Evolutionary conservation across 2,329 filamentous ascomycete species (phyloP), one percentile per base, ranked within the genome.

Genomic region (Pseudogymnoascus pannorum): DNA sequence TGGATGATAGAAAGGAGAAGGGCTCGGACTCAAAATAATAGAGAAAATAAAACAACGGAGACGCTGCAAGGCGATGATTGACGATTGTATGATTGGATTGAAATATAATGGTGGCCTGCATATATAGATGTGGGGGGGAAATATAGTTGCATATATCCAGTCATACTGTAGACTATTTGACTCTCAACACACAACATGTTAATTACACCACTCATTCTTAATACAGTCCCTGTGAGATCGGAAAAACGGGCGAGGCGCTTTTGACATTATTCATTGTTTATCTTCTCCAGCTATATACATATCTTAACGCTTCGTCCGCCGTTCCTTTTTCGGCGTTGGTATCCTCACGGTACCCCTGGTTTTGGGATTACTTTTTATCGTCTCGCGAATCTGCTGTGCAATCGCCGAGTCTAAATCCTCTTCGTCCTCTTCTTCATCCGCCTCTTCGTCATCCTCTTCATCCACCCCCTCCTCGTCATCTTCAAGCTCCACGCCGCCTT

Each of bases 381-480:
- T 71, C 26, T 68, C 70, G 59, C 66, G 66, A 58, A 70, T 66
- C 62, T 71, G 69, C 29, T 69, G 70, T 8, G 68, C 67, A 18
- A 68, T 70, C n/a, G 66, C 68, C 14, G 65, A 66, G 51, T 67
- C 64, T 38, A 54, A 20, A 31, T 62, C 62, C 9, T 68, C 68
- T 6, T 66, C 68, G 18, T 65, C 66, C 14, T 66, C 67, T 16
- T 68, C 70, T 26, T 64, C 67, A 36, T 66, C 63, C 16, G 62
- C 67, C 9, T 69, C 66, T 54, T 63, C 67, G 18, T 67, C 68
- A 26, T 63, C 69, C 26, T 76, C 72, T 22, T 79, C 75, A 58
- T 76, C 75, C 54, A 75, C 74, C 60, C 73, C 75, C 26, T 77
- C 74, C 62, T 76, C 75, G 18, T 73, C 74, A 65, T 70, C 66